Percentiles rank a stretch among this genome's conserved stretches.
phyloP scores from a whole-genome alignment of 371 early-diverging fungal genomes.

The Batkoa obscura region DNA sequence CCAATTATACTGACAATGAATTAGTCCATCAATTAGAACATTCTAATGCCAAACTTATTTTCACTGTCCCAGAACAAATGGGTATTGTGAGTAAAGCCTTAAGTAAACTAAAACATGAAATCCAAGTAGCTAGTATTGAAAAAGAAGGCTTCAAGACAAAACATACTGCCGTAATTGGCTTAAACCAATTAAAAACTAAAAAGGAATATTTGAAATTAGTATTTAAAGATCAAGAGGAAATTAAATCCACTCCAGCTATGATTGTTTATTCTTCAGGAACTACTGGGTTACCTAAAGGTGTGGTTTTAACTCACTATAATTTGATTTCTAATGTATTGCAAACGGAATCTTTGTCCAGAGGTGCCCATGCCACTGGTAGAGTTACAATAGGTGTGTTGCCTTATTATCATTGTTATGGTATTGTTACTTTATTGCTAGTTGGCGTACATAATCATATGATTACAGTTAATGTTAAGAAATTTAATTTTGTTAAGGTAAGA shows the following conservation, averaged over 20 bases:
- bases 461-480: background rate
- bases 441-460: constrained; percentile 9
- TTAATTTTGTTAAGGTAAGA: background rate
- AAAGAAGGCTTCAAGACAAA: constrained; percentile 10
- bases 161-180: constrained; percentile 8
- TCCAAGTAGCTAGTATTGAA: background rate
- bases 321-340: constrained; percentile 43
- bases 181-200: background rate
- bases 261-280: constrained; percentile 82
- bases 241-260: constrained; percentile 32
- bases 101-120: background rate
- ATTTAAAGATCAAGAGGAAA: constrained; percentile 6
- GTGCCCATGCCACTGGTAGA: constrained; percentile 4
- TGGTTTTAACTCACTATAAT: constrained; percentile 44
- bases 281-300: constrained; percentile 37
- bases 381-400: constrained; percentile 49
- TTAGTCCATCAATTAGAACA: constrained; percentile 51
- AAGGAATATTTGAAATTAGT: background rate
- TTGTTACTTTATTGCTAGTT: constrained; percentile 10
- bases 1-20: constrained; percentile 52
- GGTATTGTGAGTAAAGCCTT: constrained; percentile 24
- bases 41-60: constrained; percentile 27
- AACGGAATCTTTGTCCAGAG: constrained; percentile 11
- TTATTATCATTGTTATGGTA: constrained; percentile 64
- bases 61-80: constrained; percentile 23